A percentile compares a stretch with the other conserved stretches of the same genome.
These are phyloP conservation scores for Penicillium longicatenatum DNA, from an alignment of 495 filamentous ascomycete species.

Conservation along the genomic window DNA sequence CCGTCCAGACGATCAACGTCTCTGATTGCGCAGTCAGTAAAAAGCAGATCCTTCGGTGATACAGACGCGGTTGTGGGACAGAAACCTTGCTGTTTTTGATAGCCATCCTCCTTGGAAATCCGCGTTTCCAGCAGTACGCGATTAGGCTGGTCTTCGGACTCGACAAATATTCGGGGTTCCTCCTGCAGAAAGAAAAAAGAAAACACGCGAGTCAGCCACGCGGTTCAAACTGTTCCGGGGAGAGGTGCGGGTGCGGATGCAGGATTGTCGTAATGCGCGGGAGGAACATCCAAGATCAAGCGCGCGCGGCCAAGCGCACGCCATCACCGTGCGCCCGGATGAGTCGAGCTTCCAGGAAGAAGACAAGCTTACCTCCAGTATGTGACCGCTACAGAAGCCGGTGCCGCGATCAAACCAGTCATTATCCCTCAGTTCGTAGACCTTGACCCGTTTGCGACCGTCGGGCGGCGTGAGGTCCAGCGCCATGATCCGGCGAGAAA, in stretches of 20 bases:
- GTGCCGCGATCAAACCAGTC: slow-evolving; percentile 99
- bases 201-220: slow-evolving; percentile 8
- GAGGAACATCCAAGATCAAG: neutral
- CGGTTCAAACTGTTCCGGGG: neutral
- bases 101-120: slow-evolving; percentile 92
- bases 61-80: slow-evolving; percentile 21
- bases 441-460: slow-evolving; percentile 97
- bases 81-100: slow-evolving; percentile 97
- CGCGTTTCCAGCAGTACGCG: slow-evolving; percentile 82
- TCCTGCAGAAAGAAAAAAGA: slow-evolving; percentile 46
- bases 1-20: slow-evolving; percentile 98
- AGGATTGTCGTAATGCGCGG: slow-evolving; percentile 7
- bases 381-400: slow-evolving; percentile 85
- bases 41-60: slow-evolving; percentile 17
- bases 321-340: neutral
- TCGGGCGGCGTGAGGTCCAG: slow-evolving; percentile 78
- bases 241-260: slow-evolving; percentile 4
- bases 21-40: slow-evolving; percentile 56
- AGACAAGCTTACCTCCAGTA: slow-evolving; percentile 67
- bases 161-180: slow-evolving; percentile 85
- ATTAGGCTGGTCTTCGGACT: slow-evolving; percentile 87
- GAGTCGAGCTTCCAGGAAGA: slow-evolving; percentile 6
- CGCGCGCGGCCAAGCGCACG: slow-evolving; percentile 1
- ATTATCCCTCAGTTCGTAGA: slow-evolving; percentile 96
- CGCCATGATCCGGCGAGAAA: slow-evolving; percentile 67